Conservation (phyloP, 1,284 basidiomycete species). For the Ceratobasidium theobromae region DNA sequence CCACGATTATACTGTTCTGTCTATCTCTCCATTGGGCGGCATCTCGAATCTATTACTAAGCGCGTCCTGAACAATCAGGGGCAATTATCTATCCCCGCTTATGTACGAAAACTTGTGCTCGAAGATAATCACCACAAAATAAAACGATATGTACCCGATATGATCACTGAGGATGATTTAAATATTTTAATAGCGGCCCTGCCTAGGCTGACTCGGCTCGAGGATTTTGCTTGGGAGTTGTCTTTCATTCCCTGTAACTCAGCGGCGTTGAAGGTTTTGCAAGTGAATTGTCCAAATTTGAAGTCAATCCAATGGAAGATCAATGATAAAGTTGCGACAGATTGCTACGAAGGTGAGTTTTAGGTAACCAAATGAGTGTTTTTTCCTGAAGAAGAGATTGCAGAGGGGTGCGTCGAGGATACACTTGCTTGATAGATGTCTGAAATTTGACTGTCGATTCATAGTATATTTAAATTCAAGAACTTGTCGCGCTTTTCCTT, state of each 20-base stretch:
- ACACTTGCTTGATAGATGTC: background rate
- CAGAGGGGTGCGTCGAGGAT: background rate
- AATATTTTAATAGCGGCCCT: background rate
- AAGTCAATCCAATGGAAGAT: background rate
- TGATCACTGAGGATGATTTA: background rate
- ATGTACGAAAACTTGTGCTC: background rate
- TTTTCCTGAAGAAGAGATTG: background rate
- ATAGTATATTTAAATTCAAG: background rate
- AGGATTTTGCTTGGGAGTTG: background rate
- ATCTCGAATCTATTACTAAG: background rate
- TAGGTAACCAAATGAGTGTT: background rate
- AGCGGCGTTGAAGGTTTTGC: background rate
- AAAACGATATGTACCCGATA: background rate
- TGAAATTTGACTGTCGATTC: background rate
- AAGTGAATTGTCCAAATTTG: background rate
- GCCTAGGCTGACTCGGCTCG: background rate
- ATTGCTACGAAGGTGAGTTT: background rate
- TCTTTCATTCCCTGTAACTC: background rate
- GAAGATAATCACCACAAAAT: background rate
- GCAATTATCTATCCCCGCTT: background rate
- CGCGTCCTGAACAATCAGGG: background rate
- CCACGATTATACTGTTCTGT: background rate
- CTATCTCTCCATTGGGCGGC: background rate
- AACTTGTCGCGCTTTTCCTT: background rate
- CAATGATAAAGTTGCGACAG: background rate